A percentile compares a stretch with the other conserved stretches of the same genome.
These are phyloP conservation scores for Pisolithus albus DNA, from an alignment of 768 basidiomycete genomes.

Conservation along the genomic window DNA sequence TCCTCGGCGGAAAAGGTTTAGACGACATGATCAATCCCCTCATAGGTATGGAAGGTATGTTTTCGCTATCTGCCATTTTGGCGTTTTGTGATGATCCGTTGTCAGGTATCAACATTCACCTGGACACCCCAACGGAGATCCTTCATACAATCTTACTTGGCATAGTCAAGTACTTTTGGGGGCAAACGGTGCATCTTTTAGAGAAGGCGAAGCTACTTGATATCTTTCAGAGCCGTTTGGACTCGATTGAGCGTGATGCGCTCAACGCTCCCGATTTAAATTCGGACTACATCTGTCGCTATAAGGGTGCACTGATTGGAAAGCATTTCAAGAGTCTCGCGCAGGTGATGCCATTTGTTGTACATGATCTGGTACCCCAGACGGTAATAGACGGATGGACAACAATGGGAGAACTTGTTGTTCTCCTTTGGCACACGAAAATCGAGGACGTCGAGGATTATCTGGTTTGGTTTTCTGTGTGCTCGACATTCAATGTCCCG, in stretches of 20 bases:
- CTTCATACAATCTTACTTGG: constrained; percentile 21
- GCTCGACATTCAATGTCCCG: background rate
- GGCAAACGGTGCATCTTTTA: constrained; percentile 8
- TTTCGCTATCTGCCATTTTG: too few relatives aligned
- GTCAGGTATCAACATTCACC: background rate
- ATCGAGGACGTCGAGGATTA: background rate
- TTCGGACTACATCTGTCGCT: constrained; percentile 20
- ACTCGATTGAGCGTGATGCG: constrained; percentile 13
- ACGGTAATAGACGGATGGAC: constrained; percentile 5
- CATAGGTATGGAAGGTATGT: background rate
- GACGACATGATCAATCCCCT: constrained; percentile 3
- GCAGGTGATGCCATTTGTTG: constrained; percentile 26
- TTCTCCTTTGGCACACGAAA: background rate
- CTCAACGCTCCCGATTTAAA: constrained; percentile 7
- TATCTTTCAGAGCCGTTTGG: constrained; percentile 16
- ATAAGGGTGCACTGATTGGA: constrained; percentile 10
- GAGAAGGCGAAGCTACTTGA: constrained; percentile 14
- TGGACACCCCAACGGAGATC: background rate
- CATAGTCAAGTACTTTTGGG: constrained; percentile 27
- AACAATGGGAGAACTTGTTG: background rate
- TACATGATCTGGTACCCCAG: constrained; percentile 11
- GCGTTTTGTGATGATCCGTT: too few relatives aligned
- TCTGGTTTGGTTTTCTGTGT: background rate
- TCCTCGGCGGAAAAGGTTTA: background rate
- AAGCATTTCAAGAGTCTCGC: constrained; percentile 17